Conservation (phyloP, 345 rosid genomes). For the Syzygium jambos region DNA sequence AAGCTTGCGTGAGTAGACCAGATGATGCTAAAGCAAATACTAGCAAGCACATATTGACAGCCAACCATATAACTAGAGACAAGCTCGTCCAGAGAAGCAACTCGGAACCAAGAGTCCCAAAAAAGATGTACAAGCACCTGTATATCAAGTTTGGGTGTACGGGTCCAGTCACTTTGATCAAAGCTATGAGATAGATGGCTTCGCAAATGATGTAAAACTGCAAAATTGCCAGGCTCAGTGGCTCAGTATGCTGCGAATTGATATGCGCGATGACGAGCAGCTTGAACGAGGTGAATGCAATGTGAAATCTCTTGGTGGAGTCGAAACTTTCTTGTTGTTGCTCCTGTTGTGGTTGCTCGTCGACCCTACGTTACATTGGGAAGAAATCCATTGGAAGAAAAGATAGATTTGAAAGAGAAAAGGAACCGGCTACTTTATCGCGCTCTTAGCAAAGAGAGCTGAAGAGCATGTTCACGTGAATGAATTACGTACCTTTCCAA, state of each 20-base stretch:
- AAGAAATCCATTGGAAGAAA: background rate
- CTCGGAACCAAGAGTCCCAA: background rate
- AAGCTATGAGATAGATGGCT: background rate
- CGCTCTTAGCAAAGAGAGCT: background rate
- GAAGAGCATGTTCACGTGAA: background rate
- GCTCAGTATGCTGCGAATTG: too few relatives aligned
- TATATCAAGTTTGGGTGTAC: too few relatives aligned
- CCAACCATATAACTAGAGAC: background rate
- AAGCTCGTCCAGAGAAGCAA: background rate
- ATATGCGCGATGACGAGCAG: rapidly evolving
- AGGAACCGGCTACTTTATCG: too few relatives aligned
- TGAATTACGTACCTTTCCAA: too few relatives aligned
- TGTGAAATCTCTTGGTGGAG: background rate
- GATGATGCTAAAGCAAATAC: too few relatives aligned
- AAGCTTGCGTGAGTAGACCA: background rate
- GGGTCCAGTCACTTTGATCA: background rate
- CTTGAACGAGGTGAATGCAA: background rate
- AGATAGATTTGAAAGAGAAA: too few relatives aligned
- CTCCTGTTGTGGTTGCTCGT: too few relatives aligned
- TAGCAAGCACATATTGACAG: too few relatives aligned
- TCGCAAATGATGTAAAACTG: background rate
- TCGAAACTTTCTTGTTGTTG: too few relatives aligned
- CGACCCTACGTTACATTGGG: too few relatives aligned
- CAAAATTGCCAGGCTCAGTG: rapidly evolving
- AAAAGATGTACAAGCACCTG: background rate